Base-by-base conservation (phyloP, 768 basidiomycete species). In the Tulasnella sp. region DNA sequence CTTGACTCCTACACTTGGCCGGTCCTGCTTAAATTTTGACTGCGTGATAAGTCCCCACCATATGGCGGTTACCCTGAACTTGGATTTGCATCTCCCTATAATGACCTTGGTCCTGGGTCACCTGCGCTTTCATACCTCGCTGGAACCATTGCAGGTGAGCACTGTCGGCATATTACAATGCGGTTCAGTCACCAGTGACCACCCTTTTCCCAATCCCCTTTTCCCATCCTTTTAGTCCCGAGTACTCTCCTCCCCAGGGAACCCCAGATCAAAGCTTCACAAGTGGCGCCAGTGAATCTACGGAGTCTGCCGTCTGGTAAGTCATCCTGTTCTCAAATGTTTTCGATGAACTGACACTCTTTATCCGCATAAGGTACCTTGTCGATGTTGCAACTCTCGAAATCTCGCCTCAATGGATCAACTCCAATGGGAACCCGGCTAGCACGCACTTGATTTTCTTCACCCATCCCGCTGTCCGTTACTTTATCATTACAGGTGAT, bases 311-410 rank as follows among this genome's bases (percentile, higher is more conserved):
- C 58, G 58, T 60, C 24, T 60, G 58, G 58, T 60, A 14, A n/a
- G 58, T 31, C 28, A 6, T 60, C 12, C 12, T 11, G 4, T 8
- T 9, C 24, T 24, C 58, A 4, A 14, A 60, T 60, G 8, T 60
- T 31, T 6, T 60, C 58, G n/a, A 24, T n/a, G 20, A 24, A 24
- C 58, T 31, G n/a, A 31, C 14, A 54, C 58, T 60, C 24, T 24
- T 31, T 12, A 6, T n/a, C 58, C 12, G 4, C 24, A 60, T 31
- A 24, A 60, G 58, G 58, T 60, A 60, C 28, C 58, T 60, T 24
- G 58, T 60, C 58, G 28, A 60, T 31, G 58, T 60, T 24, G 58
- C 58, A 60, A 60, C 58, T 24, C 58, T 60, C 58, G 58, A 60
- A 60, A 60, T 60, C 28, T 5, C 24, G 2, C 58, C 58, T 60